Evolutionary conservation across 2,329 filamentous ascomycete species (phyloP), one percentile per base, ranked within the genome.

Genomic region (Pyrenophora teres): DNA sequence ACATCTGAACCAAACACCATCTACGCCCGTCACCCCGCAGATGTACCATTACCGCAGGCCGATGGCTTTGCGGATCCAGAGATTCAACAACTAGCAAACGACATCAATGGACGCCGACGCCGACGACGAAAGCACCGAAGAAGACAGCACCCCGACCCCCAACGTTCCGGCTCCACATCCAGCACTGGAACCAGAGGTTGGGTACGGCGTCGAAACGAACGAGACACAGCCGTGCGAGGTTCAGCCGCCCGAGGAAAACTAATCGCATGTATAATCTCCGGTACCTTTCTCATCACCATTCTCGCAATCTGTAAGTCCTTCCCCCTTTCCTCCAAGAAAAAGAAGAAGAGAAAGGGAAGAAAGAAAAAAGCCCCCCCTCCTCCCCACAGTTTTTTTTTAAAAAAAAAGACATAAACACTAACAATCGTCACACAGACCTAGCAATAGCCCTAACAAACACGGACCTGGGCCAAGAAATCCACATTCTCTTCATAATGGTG

Each of bases 401-500:
- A n/a, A n/a, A n/a, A n/a, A n/a, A n/a, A n/a, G n/a, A n/a, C n/a
- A n/a, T n/a, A n/a, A n/a, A n/a, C n/a, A n/a, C n/a, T n/a, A 42
- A 51, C 36, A 27, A 35, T 3, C 44, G 1, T 21, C 7, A n/a
- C 21, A 16, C 46, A 94, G 90, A 94, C 69, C 81, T 95, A 58
- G 83, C 83, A 4, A 81, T 96, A 38, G 83, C 86, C 16, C 78
- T 92, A 38, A 87, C 87, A 3, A 80, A 84, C 54, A 83, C 82
- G 35, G 79, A 85, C 54, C 77, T 83, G 43, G 83, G 83, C 36
- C 84, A 84, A 69, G 88, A 91, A 72, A 87, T 95, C 66, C 89
- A 91, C 64, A 84, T 95, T 52, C 79, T 95, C 46, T 81, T 96
- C 53, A 87, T 96, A 50, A 80, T 96, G 46, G 80, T 92, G 58